Evolutionary conservation across 768 basidiomycete species (phyloP), one percentile per base, ranked within the genome.

Genomic region (Cyathus striatus): DNA sequence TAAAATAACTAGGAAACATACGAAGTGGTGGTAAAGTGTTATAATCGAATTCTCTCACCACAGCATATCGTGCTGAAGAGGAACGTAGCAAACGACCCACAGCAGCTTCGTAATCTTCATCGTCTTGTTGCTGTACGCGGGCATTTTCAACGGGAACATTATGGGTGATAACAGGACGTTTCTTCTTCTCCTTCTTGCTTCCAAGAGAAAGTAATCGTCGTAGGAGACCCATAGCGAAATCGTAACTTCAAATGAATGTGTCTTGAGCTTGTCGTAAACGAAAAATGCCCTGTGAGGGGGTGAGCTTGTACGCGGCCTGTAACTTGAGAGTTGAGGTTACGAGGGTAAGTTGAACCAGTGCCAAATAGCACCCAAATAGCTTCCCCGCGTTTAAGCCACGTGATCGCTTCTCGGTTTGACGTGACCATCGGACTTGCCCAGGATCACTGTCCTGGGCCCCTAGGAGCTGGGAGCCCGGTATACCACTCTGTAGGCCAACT

Each of bases 181-280:
- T 75, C 56, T 69, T 69, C 61, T 76, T 81, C 50, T 68, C 73
- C 60, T 76, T 83, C 65, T 75, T 83, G 63, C 72, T 76, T 39
- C 82, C 72, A 23, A 87, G 63, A 14, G 86, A 87, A 40, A 88
- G 73, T 45, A 89, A 63, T 25, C 76, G 81, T 51, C 82, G 81
- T 52, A 89, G 61, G 43, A 89, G 79, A 17, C 81, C 78, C 84
- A 87, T 88, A 23, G 34, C 41, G 49, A 34, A 41, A 46, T 41
- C 37, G 50, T 59, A 30, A 50, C 53, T 39, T 23, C 49, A 55
- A 53, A 57, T 38, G 47, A 50, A 46, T 52, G 56, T 57, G 59
- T 59, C 57, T 44, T 47, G 38, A 40, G 34, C 41, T 53, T 54
- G 55, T 41, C 52, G 57, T 40, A 17, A 48, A 49, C 51, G 54